These are phyloP conservation scores for Pythium brachiatum DNA, from an alignment of 352 stramenopile species.

Conservation along the genomic window DNA sequence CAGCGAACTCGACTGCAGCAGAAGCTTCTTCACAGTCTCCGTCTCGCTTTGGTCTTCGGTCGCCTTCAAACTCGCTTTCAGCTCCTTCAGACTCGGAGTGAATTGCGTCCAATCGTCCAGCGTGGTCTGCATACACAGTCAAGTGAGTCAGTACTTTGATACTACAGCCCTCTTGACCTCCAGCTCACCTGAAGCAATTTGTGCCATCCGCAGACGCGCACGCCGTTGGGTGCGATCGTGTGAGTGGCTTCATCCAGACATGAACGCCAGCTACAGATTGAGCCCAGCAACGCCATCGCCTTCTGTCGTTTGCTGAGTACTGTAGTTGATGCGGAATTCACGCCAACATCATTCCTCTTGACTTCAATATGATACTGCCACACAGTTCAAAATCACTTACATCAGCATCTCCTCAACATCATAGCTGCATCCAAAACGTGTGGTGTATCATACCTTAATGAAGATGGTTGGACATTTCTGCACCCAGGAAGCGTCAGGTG, in stretches of 20 bases:
- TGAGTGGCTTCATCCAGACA: slow-evolving; percentile 9
- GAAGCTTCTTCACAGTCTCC: slow-evolving; percentile 6
- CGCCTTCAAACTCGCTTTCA: slow-evolving; percentile 1
- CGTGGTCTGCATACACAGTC: not conserved
- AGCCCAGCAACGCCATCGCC: not conserved
- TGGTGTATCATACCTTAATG: slow-evolving; percentile 13
- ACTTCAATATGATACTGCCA: slow-evolving; percentile 14
- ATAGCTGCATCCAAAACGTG: no score
- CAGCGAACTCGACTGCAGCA: slow-evolving; percentile 17
- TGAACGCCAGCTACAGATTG: slow-evolving; percentile 17
- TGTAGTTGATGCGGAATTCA: no score
- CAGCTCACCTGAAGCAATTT: not conserved
- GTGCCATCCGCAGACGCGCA: slow-evolving; percentile 15
- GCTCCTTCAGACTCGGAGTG: slow-evolving; percentile 3
- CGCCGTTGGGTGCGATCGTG: not conserved
- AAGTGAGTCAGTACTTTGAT: not conserved
- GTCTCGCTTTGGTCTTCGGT: not conserved
- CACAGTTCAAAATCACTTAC: not conserved
- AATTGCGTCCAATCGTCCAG: slow-evolving; percentile 6
- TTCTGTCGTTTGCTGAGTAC: not conserved
- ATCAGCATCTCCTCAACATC: not conserved
- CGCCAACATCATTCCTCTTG: not conserved
- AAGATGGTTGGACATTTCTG: slow-evolving; percentile 3
- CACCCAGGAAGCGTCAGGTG: not conserved
- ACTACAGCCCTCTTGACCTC: not conserved